Evolutionary conservation across 352 stramenopile genomes (phyloP).

Genomic region (Globisporangium polare): DNA sequence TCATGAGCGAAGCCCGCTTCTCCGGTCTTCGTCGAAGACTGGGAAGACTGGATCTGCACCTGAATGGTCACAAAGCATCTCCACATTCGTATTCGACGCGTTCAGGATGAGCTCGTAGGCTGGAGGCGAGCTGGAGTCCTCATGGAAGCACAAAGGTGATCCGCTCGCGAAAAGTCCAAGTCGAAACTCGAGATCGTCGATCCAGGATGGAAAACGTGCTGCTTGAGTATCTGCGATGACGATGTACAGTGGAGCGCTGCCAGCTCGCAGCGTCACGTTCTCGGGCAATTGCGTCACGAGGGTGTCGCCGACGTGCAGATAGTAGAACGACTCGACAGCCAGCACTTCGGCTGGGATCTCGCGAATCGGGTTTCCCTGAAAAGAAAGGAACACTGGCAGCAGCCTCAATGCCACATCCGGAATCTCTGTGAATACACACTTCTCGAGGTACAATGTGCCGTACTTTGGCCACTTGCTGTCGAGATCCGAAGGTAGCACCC

Average conservation of each 20-base stretch:
- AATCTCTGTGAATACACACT: conserved; percentile 7
- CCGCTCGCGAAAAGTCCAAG: neutral
- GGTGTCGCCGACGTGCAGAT: conserved; percentile 20
- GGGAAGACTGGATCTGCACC: neutral
- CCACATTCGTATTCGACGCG: neutral
- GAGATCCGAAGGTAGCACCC: conserved; percentile 8
- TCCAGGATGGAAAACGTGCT: neutral
- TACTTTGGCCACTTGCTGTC: conserved; percentile 8
- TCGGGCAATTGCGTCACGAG: conserved; percentile 16
- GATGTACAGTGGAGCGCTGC: neutral
- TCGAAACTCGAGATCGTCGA: neutral
- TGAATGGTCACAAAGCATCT: neutral
- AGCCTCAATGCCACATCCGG: neutral
- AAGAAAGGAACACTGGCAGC: neutral
- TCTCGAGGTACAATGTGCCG: conserved; percentile 6
- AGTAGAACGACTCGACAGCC: conserved; percentile 8
- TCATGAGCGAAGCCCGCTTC: neutral
- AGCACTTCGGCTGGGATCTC: conserved; percentile 7
- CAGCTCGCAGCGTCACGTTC: conserved; percentile 13
- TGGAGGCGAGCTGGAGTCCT: neutral
- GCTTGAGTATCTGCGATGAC: neutral
- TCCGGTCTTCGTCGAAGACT: neutral
- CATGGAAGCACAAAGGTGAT: neutral
- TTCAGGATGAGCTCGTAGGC: neutral
- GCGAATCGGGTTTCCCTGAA: neutral